A percentile compares a stretch with the other conserved stretches of the same genome.
These are phyloP conservation scores for Diaporthe australafricana DNA, from an alignment of 2,329 filamentous ascomycete species.

Conservation along the genomic window DNA sequence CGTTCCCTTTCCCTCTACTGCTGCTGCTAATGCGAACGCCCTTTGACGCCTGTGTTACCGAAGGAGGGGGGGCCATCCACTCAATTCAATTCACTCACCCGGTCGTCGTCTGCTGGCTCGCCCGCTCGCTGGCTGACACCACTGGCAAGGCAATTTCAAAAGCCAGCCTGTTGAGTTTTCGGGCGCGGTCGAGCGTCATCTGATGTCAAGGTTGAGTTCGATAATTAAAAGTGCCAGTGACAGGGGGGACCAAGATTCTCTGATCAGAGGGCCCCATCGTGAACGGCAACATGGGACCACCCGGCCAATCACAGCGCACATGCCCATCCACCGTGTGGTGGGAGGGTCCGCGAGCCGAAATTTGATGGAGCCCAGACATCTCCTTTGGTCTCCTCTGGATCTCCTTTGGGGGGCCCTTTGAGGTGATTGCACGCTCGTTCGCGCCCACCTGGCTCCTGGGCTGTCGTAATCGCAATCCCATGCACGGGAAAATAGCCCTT, in stretches of 20 bases:
- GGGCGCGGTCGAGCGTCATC: conserved; percentile 22
- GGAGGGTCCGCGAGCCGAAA: conserved; percentile 25
- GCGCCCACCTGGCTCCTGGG: conserved; percentile 17
- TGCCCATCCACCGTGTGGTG: conserved; percentile 6
- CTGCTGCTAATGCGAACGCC: neutral
- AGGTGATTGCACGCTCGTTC: conserved; percentile 26
- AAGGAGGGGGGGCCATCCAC: neutral
- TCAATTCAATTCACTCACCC: neutral
- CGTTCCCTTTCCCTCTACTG: neutral
- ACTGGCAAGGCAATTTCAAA: conserved; percentile 12
- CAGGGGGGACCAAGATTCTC: conserved; percentile 27
- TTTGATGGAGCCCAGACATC: conserved; percentile 27
- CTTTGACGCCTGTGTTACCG: conserved; percentile 2
- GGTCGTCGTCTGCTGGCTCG: too few species aligned
- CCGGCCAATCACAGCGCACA: conserved; percentile 16
- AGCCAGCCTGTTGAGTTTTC: conserved; percentile 2
- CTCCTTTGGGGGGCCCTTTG: conserved; percentile 11
- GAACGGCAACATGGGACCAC: conserved; percentile 19
- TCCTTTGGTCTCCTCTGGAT: conserved; percentile 20
- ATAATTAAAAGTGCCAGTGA: conserved; percentile 23
- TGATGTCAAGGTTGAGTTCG: conserved; percentile 27
- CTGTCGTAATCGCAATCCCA: conserved; percentile 25
- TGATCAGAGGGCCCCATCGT: conserved; percentile 18
- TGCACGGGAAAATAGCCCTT: conserved; percentile 16
- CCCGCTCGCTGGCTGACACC: too few species aligned